These are phyloP conservation scores for Nemania sp. DNA, from an alignment of 2,329 filamentous ascomycete genomes.

Conservation along the genomic window DNA sequence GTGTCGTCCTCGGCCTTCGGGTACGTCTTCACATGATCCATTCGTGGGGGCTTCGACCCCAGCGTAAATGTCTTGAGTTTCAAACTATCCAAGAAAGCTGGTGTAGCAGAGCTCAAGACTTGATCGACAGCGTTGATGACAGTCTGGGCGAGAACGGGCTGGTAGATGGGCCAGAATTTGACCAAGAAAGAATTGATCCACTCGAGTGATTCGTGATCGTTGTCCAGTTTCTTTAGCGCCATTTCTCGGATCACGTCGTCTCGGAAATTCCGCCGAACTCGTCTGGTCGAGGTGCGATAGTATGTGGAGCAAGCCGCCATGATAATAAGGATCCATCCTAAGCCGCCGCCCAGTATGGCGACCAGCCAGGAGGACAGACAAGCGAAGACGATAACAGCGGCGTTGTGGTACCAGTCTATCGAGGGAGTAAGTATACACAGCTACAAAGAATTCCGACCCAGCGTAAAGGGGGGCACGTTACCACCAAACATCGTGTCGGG, in stretches of 20 bases:
- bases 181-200: conserved; percentile 99
- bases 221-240: conserved; percentile 83
- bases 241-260: conserved; percentile 92
- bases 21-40: conserved; percentile 98
- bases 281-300: conserved; percentile 91
- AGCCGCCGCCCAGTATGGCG: conserved; percentile 83
- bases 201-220: conserved; percentile 88
- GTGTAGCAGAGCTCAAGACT: conserved; percentile 89
- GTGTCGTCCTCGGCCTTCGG: conserved; percentile 93
- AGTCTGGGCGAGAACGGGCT: conserved; percentile 87
- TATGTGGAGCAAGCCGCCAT: conserved; percentile 94
- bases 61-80: conserved; percentile 92
- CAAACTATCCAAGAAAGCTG: conserved; percentile 89
- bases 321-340: conserved; percentile 90
- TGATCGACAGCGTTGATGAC: conserved; percentile 95
- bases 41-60: conserved; percentile 89
- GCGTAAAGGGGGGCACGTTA: conserved; percentile 45
- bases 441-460: conserved; percentile 6
- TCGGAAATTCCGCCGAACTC: conserved; percentile 91
- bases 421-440: conserved; percentile 17
- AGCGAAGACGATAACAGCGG: conserved; percentile 89
- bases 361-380: conserved; percentile 89
- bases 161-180: conserved; percentile 99
- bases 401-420: conserved; percentile 96
- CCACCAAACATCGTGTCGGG: conserved; percentile 90